phyloP scores from a whole-genome alignment of 176 grass and related monocot species.

The Oryza glumipatula region DNA sequence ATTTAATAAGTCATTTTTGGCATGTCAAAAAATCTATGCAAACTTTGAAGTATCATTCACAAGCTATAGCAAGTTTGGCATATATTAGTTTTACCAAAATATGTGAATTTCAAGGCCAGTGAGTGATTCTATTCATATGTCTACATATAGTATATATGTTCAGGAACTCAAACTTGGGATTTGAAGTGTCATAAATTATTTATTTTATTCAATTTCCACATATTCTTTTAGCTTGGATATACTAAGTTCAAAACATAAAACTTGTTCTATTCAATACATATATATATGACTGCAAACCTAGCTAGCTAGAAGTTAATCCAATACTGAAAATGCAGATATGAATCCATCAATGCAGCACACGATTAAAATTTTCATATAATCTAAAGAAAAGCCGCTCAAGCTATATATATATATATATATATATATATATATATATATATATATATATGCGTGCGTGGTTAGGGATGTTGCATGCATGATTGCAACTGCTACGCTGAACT shows the following conservation, averaged over 20 bases:
- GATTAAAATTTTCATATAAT: too few species aligned
- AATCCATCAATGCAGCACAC: too few species aligned
- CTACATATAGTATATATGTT: not conserved
- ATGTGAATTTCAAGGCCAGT: not conserved
- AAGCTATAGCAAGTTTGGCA: not conserved
- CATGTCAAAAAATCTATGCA: not conserved
- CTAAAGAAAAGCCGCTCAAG: too few species aligned
- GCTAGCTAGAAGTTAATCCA: not conserved
- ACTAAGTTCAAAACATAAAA: not conserved
- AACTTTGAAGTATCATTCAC: not conserved
- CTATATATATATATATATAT: too few species aligned
- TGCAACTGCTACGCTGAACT: too few species aligned
- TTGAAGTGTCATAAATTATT: not conserved
- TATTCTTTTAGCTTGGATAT: not conserved
- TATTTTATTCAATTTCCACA: not conserved
- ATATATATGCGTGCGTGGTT: too few species aligned
- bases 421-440: too few species aligned
- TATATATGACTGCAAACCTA: not conserved
- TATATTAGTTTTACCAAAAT: not conserved
- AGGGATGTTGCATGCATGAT: too few species aligned
- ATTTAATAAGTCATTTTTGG: not conserved
- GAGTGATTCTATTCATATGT: not conserved
- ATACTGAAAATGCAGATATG: not conserved
- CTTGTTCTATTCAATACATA: not conserved
- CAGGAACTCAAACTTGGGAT: not conserved